Conservation (phyloP, 768 basidiomycete genomes). For the Sarcodon aspratus region DNA sequence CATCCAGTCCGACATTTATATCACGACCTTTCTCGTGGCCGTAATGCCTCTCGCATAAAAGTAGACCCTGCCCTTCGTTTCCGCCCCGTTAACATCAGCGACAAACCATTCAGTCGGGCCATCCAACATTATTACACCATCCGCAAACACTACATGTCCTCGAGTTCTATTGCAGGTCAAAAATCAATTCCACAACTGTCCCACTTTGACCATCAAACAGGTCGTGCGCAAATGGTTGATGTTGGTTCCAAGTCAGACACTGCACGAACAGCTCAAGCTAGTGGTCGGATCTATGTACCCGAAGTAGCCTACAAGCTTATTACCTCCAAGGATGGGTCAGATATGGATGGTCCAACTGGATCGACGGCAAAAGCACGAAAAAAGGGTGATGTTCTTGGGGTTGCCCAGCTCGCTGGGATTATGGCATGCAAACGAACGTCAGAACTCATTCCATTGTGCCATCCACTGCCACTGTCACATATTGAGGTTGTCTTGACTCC, state of each 20-base stretch:
- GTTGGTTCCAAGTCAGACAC: slow-evolving; percentile 53
- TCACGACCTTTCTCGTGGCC: too few relatives aligned
- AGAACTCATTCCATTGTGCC: slow-evolving; percentile 79
- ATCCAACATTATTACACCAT: not conserved
- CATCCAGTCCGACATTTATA: too few relatives aligned
- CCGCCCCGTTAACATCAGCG: too few relatives aligned
- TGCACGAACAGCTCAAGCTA: slow-evolving; percentile 61
- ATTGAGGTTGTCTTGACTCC: slow-evolving; percentile 52
- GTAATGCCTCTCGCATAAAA: too few relatives aligned
- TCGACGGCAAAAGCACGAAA: slow-evolving; percentile 37
- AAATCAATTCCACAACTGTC: slow-evolving; percentile 28
- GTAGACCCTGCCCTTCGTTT: too few relatives aligned
- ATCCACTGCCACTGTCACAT: slow-evolving; percentile 67
- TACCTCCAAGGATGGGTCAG: slow-evolving; percentile 17
- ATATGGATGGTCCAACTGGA: slow-evolving; percentile 14
- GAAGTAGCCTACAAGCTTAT: slow-evolving; percentile 54
- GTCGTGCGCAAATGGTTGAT: slow-evolving; percentile 78
- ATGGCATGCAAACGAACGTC: slow-evolving; percentile 82
- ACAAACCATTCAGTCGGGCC: not conserved
- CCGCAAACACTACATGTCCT: too few relatives aligned
- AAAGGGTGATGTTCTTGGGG: slow-evolving; percentile 64
- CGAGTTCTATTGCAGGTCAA: too few relatives aligned
- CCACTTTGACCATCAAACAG: slow-evolving; percentile 54
- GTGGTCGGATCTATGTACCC: slow-evolving; percentile 62
- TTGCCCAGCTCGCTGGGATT: slow-evolving; percentile 78